phyloP scores from a whole-genome alignment of 2,329 filamentous ascomycete genomes.

The Talaromyces pinophilus region DNA sequence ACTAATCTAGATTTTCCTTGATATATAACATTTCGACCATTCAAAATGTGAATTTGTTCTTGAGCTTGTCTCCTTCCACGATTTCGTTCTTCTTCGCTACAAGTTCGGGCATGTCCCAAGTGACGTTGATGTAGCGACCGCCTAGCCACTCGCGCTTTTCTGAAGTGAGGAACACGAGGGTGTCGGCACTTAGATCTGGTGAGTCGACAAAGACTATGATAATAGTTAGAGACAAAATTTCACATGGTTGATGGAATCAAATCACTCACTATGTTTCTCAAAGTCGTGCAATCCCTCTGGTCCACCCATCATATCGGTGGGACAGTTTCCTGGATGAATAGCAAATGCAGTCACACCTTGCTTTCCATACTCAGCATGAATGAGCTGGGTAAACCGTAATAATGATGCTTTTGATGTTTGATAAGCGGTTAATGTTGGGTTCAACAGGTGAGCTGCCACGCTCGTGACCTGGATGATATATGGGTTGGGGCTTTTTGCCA shows the following conservation, averaged over 20 bases:
- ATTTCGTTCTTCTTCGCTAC: constrained; percentile 28
- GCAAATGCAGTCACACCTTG: constrained; percentile 42
- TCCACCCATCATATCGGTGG: constrained; percentile 46
- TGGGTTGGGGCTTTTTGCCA: constrained; percentile 35
- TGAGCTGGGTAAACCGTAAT: constrained; percentile 50
- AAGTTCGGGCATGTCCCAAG: constrained; percentile 28
- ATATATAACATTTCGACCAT: not conserved
- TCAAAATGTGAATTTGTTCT: constrained; percentile 33
- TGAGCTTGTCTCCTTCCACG: constrained; percentile 41
- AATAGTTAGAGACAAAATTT: not conserved
- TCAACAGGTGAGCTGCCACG: constrained; percentile 45
- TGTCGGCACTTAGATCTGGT: constrained; percentile 30
- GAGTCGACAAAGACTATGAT: constrained; percentile 31
- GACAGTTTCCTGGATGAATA: constrained; percentile 51
- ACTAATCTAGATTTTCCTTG: not conserved
- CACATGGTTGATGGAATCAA: not conserved
- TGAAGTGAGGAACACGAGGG: constrained; percentile 29
- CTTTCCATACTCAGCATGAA: constrained; percentile 47
- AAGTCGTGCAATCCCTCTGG: constrained; percentile 29
- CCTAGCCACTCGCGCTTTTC: constrained; percentile 31
- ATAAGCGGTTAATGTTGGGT: constrained; percentile 47
- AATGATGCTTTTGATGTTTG: constrained; percentile 51
- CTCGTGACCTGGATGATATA: constrained; percentile 53
- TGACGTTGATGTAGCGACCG: constrained; percentile 27
- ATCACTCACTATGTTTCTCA: constrained; percentile 12